A percentile compares a stretch with the other conserved stretches of the same genome.
Conservation (phyloP, 2,329 filamentous ascomycete species). For the Fusarium burgessii region DNA sequence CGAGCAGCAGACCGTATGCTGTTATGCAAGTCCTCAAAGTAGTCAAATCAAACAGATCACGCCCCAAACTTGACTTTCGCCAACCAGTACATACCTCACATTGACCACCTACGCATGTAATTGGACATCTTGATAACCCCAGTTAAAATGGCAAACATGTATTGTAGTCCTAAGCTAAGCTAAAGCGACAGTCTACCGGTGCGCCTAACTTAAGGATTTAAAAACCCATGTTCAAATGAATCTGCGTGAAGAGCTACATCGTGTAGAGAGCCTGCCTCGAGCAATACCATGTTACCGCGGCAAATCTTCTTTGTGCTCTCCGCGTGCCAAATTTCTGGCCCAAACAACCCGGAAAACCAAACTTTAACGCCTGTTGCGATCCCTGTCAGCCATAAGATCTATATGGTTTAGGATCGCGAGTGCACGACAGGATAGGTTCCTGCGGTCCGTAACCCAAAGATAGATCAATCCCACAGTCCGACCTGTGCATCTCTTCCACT, state of each 20-base stretch:
- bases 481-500: conserved; percentile 1
- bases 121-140: background rate
- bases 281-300: conserved; percentile 2
- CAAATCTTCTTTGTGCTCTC: conserved; percentile 19
- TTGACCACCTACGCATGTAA: background rate
- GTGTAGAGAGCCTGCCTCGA: conserved; percentile 8
- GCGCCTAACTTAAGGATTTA: conserved; percentile 1
- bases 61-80: background rate
- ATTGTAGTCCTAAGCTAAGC: conserved; percentile 10
- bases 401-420: conserved; percentile 4
- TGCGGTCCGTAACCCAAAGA: background rate
- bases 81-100: background rate
- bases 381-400: conserved; percentile 29
- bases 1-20: conserved; percentile 1
- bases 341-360: conserved; percentile 39
- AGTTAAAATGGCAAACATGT: conserved; percentile 2
- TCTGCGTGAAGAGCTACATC: conserved; percentile 11
- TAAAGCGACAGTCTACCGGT: conserved; percentile 1
- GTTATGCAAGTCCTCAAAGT: conserved; percentile 1
- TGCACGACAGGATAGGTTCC: background rate
- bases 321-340: conserved; percentile 35
- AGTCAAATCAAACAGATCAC: conserved; percentile 17
- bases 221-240: conserved; percentile 24
- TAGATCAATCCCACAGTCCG: background rate
- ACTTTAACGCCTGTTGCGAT: conserved; percentile 42